Base-by-base conservation (phyloP, 345 rosid species). In the Abelmoschus esculentus region DNA sequence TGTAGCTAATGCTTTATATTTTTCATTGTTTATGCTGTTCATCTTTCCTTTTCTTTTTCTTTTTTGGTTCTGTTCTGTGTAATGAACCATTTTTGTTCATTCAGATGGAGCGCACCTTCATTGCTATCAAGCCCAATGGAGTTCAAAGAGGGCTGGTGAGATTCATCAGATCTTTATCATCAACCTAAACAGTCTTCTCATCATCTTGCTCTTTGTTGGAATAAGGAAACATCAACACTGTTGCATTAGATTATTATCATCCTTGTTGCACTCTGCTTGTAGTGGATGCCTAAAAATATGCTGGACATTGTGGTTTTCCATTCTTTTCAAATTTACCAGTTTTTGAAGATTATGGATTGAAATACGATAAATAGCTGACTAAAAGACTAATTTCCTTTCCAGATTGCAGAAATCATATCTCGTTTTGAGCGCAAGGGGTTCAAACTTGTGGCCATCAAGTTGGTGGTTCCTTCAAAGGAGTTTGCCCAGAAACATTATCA, bases 61-160 rank as follows among this genome's bases (percentile, higher is more conserved):
- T 34, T 6, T 47, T 58, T 14, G 38, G 61, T 61, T 64, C 17
- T 73, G 46, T 22, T 50, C 42, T 3, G 4, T 15, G 56, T 32
- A 58, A n/a, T 4, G 29, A 53, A 13, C 15, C 12, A 61, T 61
- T 15, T 57, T 56, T 78, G 11, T 38, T 4, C 18, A 28, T 66
- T 60, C 84, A 93, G 97, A 59, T 89, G 83, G 98, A 93, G 72
- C 93, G 93, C 36, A 88, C 97, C 61, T 91, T 93, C 85, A 93
- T 93, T 28, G 98, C 98, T 60, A 93, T 93, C 86, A 93, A 93
- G 86, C 98, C 97, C n/a, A 96, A 91, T 74, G 98, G 98, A 59
- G 96, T 93, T 55, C 98, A 93, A 79, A 74, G 97, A 82, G 96
- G 98, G 34, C 88, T 91, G 91, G 98, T 93, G 85, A 78, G 80